A percentile compares a stretch with the other conserved stretches of the same genome.
Evolutionary conservation across 1,139 yeast species (phyloP).

Genomic region (Geotrichum siamense): DNA sequence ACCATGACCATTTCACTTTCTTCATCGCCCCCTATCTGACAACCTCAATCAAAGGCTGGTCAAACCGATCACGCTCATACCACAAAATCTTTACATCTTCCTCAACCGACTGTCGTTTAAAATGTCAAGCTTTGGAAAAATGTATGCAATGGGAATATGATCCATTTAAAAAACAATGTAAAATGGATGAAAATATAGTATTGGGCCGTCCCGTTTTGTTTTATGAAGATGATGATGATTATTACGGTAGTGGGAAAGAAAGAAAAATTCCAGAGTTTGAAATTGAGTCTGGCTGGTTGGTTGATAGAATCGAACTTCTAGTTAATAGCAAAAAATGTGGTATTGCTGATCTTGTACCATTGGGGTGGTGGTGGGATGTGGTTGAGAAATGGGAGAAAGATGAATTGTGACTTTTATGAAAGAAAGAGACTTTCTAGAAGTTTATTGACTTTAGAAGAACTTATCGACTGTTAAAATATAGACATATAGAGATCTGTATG

Average conservation of each 20-base stretch:
- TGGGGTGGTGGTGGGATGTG: constrained; percentile 17
- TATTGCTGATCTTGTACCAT: not conserved
- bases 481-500: too few relatives aligned
- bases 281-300: constrained; percentile 15
- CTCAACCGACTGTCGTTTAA: constrained; percentile 23
- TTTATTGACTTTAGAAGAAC: too few relatives aligned
- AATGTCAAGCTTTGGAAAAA: constrained; percentile 22
- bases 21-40: constrained; percentile 31
- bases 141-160: constrained; percentile 29
- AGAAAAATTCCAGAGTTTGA: constrained; percentile 12
- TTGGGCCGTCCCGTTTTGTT: constrained; percentile 15
- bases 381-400: not conserved
- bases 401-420: not conserved
- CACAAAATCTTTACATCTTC: constrained; percentile 14
- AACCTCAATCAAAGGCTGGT: constrained; percentile 28
- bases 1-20: constrained; percentile 32
- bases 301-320: constrained; percentile 7
- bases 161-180: constrained; percentile 21
- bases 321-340: not conserved
- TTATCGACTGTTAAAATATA: too few relatives aligned
- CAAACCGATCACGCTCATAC: constrained; percentile 20
- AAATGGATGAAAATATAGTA: constrained; percentile 16
- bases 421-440: too few relatives aligned
- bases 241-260: too few relatives aligned
- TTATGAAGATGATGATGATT: constrained; percentile 10